Evolutionary conservation across 306 rosid species (phyloP), one percentile per base, ranked within the genome.

Genomic region (Vachellia collinsii): DNA sequence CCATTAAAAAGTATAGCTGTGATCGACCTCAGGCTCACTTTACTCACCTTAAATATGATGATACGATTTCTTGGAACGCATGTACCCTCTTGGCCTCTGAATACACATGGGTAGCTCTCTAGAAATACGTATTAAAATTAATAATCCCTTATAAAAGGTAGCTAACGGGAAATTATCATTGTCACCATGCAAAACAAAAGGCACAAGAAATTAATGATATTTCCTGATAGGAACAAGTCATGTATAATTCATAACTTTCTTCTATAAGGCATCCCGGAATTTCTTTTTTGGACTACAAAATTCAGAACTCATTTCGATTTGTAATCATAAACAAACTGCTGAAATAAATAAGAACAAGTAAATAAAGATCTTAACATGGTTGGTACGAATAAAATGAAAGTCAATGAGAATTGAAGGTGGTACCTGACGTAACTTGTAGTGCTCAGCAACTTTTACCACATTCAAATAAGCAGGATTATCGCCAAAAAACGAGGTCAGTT

Each of bases 41-140:
- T 76, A 90, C 63, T 29, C 43, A 85, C 97, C 92, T 89, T 75
- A 88, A 76, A 74, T 86, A 48, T 59, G 97, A 89, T 47, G 81
- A 87, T 25, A 89, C 97, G 9, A 87, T 19, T 25, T 92, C 93
- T 87, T 90, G 89, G 83, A 92, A 92, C 59, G 88, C 91, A 56
- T 88, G 78, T 37, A 89, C 97, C 79, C 95, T 87, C 70, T 77
- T 89, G 80, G 95, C 95, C 86, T 92, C 95, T 46, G 97, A 89
- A 82, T 90, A 92, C 62, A 92, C 97, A 70, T 92, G 95, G 17
- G 90, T 74, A 8, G 95, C 95, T 88, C 97, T 88, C 97, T 92
- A 64, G 77, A 81, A 80, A 75, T 47, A 80, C 58, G 38, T 54
- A 70, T 36, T 64, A 83, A 63, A 61, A 75, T 68, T 73, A 79